phyloP scores from a whole-genome alignment of 495 filamentous ascomycete genomes.

The Annulohypoxylon nitens region DNA sequence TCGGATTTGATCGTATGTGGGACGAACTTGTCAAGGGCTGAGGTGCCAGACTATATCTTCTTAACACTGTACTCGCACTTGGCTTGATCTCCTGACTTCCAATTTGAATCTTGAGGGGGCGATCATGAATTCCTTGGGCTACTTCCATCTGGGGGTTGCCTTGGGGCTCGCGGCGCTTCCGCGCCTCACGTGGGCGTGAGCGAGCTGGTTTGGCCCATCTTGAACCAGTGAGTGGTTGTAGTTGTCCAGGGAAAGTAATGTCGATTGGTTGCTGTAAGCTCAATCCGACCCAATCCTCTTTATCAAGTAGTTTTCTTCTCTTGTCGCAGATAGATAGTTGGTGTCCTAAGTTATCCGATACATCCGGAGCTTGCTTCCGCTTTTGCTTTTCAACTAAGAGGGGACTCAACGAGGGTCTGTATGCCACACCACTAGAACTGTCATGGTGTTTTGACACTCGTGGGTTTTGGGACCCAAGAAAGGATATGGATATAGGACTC shows the following conservation, averaged over 20 bases:
- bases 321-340: slow-evolving; percentile 38
- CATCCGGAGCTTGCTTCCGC: slow-evolving; percentile 22
- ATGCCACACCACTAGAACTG: background rate
- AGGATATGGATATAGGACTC: slow-evolving; percentile 47
- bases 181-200: slow-evolving; percentile 12
- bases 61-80: slow-evolving; percentile 33
- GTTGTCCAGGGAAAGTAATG: slow-evolving; percentile 46
- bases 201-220: slow-evolving; percentile 42
- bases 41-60: slow-evolving; percentile 27
- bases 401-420: slow-evolving; percentile 24
- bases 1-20: slow-evolving; percentile 17
- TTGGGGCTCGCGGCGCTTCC: background rate
- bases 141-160: background rate
- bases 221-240: slow-evolving; percentile 35
- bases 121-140: background rate
- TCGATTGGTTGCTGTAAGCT: slow-evolving; percentile 48
- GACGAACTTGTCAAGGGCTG: slow-evolving; percentile 23
- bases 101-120: slow-evolving; percentile 52
- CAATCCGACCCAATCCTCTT: slow-evolving; percentile 50
- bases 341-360: background rate
- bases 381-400: slow-evolving; percentile 31
- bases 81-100: slow-evolving; percentile 55
- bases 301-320: slow-evolving; percentile 43
- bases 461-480: slow-evolving; percentile 29
- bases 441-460: slow-evolving; percentile 3